phyloP scores from a whole-genome alignment of 2,329 filamentous ascomycete species.

The Microcera coccophila region DNA sequence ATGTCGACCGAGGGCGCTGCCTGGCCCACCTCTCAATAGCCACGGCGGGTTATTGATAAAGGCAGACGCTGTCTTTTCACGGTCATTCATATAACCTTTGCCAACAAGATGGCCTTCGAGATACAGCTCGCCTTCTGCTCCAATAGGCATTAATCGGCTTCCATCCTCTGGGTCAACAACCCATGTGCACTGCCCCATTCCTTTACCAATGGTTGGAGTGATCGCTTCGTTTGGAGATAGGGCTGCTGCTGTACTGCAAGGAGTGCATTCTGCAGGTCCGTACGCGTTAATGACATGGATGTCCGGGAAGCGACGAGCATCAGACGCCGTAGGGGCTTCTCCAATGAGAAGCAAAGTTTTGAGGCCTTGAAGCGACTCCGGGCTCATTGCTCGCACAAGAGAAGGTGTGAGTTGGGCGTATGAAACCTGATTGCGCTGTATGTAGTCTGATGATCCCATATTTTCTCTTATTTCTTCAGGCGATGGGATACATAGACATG shows the following conservation, averaged over 20 bases:
- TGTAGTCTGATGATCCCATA: background rate
- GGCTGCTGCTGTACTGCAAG: background rate
- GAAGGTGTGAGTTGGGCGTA: constrained; percentile 1
- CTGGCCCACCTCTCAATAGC: constrained; percentile 1
- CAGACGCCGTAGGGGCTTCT: constrained; percentile 8
- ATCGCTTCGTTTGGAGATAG: no score
- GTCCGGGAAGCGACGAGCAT: constrained; percentile 6
- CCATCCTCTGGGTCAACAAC: constrained; percentile 30
- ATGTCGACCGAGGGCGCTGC: background rate
- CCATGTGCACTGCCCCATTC: constrained; percentile 17
- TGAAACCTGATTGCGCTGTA: background rate
- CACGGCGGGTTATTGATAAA: constrained; percentile 41
- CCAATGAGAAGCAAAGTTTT: constrained; percentile 11
- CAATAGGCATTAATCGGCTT: constrained; percentile 28
- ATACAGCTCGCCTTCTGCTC: constrained; percentile 34
- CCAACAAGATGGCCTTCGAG: constrained; percentile 44
- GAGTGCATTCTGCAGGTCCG: constrained; percentile 16
- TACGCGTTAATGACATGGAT: constrained; percentile 13
- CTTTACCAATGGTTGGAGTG: background rate
- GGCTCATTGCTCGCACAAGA: constrained; percentile 8
- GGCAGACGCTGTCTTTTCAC: constrained; percentile 40
- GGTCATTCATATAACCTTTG: constrained; percentile 47
- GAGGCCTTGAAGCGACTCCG: constrained; percentile 7
- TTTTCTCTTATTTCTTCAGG: background rate
- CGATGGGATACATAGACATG: background rate